A percentile compares a stretch with the other conserved stretches of the same genome.
These are phyloP conservation scores for Claviceps pusilla DNA, from an alignment of 2,329 filamentous ascomycete species.

Conservation along the genomic window DNA sequence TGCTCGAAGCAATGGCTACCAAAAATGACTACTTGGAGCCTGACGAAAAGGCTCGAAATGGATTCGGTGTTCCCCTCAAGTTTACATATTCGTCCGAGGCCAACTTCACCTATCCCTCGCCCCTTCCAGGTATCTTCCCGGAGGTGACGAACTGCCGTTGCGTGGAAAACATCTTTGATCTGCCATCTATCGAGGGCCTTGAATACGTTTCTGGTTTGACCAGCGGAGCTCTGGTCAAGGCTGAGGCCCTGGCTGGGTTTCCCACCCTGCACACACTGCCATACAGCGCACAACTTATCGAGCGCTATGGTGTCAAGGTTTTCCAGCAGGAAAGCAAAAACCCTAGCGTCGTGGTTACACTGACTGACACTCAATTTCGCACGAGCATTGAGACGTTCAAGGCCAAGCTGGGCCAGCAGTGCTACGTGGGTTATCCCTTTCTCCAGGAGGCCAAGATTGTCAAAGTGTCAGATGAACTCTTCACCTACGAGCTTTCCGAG, in stretches of 20 bases:
- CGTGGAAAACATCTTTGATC: conserved; percentile 88
- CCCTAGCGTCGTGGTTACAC: conserved; percentile 85
- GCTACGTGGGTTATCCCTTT: conserved; percentile 90
- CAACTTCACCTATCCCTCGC: conserved; percentile 75
- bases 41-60: conserved; percentile 70
- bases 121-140: conserved; percentile 77
- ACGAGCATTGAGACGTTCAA: conserved; percentile 60
- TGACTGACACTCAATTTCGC: conserved; percentile 58
- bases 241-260: conserved; percentile 79
- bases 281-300: conserved; percentile 56
- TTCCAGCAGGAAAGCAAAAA: conserved; percentile 94
- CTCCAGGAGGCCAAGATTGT: conserved; percentile 84
- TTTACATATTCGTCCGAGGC: conserved; percentile 71
- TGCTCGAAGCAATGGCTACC: conserved; percentile 73
- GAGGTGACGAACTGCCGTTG: conserved; percentile 78
- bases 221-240: conserved; percentile 67
- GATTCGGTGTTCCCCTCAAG: conserved; percentile 82
- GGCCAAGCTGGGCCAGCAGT: conserved; percentile 65
- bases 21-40: conserved; percentile 64
- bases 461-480: conserved; percentile 82
- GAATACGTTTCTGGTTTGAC: conserved; percentile 74
- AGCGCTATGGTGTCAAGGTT: conserved; percentile 75
- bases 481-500: conserved; percentile 63
- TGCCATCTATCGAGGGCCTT: conserved; percentile 81
- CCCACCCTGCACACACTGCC: conserved; percentile 77